Conservation (phyloP, 2,329 filamentous ascomycete species). For the Trichophyton equinum region DNA sequence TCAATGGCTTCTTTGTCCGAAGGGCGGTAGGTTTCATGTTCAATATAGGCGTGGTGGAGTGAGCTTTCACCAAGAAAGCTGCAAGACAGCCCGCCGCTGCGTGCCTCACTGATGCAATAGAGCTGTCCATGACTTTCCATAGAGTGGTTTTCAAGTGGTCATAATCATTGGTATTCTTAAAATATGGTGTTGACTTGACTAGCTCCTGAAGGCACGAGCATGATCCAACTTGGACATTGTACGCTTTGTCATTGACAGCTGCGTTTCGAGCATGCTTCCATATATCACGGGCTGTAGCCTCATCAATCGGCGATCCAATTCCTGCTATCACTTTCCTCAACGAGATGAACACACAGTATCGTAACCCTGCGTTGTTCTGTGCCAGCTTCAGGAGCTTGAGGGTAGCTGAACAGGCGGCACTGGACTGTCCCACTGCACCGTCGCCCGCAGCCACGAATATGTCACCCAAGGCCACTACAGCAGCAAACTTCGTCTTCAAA, state of each 20-base stretch:
- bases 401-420: slow-evolving; percentile 57
- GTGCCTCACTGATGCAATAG: slow-evolving; percentile 62
- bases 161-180: slow-evolving; percentile 79
- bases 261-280: slow-evolving; percentile 83
- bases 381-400: slow-evolving; percentile 70
- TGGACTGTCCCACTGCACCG: slow-evolving; percentile 74
- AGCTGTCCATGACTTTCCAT: slow-evolving; percentile 77
- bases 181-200: slow-evolving; percentile 60
- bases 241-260: slow-evolving; percentile 67
- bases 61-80: slow-evolving; percentile 67
- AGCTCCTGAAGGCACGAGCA: slow-evolving; percentile 69
- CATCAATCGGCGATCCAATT: slow-evolving; percentile 66
- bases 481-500: slow-evolving; percentile 69
- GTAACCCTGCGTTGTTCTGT: slow-evolving; percentile 66
- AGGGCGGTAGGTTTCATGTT: slow-evolving; percentile 47
- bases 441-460: slow-evolving; percentile 88
- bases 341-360: slow-evolving; percentile 63
- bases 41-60: slow-evolving; percentile 48
- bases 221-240: slow-evolving; percentile 64
- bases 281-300: slow-evolving; percentile 70
- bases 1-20: slow-evolving; percentile 62
- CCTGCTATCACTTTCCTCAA: slow-evolving; percentile 65
- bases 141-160: slow-evolving; percentile 71
- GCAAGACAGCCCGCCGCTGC: slow-evolving; percentile 78
- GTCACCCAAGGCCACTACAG: slow-evolving; percentile 73